Base-by-base conservation (phyloP, 129 eudicot genomes). In the Flaveria ramosissima region DNA sequence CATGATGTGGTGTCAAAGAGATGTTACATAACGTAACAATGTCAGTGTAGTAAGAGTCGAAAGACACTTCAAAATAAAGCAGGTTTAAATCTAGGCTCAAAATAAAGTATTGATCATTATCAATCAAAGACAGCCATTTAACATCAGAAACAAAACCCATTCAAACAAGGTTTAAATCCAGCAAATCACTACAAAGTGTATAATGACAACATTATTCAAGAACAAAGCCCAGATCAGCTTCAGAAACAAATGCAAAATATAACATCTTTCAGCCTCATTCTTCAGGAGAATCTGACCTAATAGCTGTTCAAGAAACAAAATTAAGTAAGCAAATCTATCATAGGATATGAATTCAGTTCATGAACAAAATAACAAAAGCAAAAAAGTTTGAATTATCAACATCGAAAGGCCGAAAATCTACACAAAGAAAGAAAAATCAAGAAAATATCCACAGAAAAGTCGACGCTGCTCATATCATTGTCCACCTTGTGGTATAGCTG, bases 281-380 rank as follows among this genome's bases (percentile, higher is more conserved):
- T 64, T 87, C 92, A 42, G 83, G 80, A 57, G 88, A 67, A 47
- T 88, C 92, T 0, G 96, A 81, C 80, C 96, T 87, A 20, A 85
- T 46, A 62, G 89, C 96, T 90, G 96, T 59, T 78, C 65, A 56
- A 63, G 60, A 55, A 13, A 27, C 68, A 62, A 27, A 52, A 74
- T 4, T 56, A 47, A 19, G 48, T 79, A 69, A 82, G 77, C 3
- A 78, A 47, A 39, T 32, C n/a, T 23, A 20, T 43, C 16, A 26
- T 15, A 41, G 39, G 2, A 53, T 50, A 36, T 15, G 4, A 75
- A 20, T 27, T 20, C 16, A 7, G 23, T 1, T n/a, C 11, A 48
- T 24, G 36, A 32, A 6, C 41, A 63, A 41, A 53, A 26, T 16
- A 36, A 51, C 17, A 36, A 21, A 17, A 66, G 36, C 6, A 30